A percentile compares a stretch with the other conserved stretches of the same genome.
Conservation (phyloP, 495 filamentous ascomycete genomes). For the Neurospora sp. region DNA sequence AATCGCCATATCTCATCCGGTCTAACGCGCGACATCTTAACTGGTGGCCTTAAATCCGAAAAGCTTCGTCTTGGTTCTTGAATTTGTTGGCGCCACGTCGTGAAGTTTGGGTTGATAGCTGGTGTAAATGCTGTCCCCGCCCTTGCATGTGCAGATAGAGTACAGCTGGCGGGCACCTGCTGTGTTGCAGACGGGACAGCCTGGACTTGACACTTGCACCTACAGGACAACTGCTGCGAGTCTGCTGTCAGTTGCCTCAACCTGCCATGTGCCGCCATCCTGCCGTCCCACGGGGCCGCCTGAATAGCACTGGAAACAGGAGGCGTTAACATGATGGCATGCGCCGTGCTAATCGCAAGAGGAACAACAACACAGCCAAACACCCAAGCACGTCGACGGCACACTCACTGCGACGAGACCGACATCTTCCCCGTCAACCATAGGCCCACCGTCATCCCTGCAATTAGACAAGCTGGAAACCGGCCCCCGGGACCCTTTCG, state of each 20-base stretch:
- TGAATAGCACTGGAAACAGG: background rate
- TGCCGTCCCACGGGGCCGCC: background rate
- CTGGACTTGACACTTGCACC: background rate
- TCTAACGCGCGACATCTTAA: background rate
- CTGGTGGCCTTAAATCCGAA: background rate
- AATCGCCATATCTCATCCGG: background rate
- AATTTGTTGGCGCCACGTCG: background rate
- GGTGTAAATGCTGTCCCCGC: background rate
- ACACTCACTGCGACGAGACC: background rate
- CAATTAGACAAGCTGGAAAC: conserved; percentile 5
- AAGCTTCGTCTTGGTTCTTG: background rate
- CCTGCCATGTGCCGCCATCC: background rate
- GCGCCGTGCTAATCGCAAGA: background rate
- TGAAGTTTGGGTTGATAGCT: background rate
- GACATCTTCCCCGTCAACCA: background rate
- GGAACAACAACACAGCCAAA: background rate
- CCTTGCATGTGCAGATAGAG: background rate
- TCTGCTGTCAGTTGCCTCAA: background rate
- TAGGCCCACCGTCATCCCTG: conserved; percentile 1
- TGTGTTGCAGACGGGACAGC: background rate
- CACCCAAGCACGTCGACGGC: background rate
- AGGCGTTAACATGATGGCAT: background rate
- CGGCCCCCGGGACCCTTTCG: background rate
- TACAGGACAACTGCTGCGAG: background rate
- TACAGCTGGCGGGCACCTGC: background rate